These are phyloP conservation scores for Dactylellina sp. DNA, from an alignment of 2,329 filamentous ascomycete genomes.

Conservation along the genomic window DNA sequence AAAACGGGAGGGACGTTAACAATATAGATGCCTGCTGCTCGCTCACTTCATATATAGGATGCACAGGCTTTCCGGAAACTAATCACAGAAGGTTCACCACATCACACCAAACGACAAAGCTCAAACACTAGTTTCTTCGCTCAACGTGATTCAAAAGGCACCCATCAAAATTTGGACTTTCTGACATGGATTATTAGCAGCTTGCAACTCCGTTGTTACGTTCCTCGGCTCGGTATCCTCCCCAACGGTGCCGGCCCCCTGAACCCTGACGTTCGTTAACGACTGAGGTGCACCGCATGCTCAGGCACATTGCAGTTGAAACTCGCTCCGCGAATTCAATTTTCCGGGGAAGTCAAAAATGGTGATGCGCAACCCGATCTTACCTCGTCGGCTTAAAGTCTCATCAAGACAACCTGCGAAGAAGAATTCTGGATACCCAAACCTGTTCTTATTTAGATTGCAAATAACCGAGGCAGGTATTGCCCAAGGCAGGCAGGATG, in stretches of 20 bases:
- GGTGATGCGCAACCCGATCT: not conserved
- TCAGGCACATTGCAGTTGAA: slow-evolving; percentile 52
- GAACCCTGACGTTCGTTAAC: slow-evolving; percentile 31
- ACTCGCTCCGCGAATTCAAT: slow-evolving; percentile 43
- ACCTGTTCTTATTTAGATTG: too few species aligned
- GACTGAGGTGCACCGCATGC: slow-evolving; percentile 17
- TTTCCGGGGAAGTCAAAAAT: slow-evolving; percentile 34
- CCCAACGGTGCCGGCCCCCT: slow-evolving; percentile 26
- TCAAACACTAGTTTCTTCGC: slow-evolving; percentile 36
- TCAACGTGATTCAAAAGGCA: slow-evolving; percentile 16
- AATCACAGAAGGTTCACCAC: slow-evolving; percentile 16
- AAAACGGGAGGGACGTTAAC: not conserved
- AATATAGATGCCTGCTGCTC: not conserved
- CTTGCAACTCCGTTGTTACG: slow-evolving; percentile 16
- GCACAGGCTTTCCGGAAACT: slow-evolving; percentile 34
- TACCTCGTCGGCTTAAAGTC: not conserved
- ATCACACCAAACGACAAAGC: slow-evolving; percentile 30
- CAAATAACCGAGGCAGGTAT: too few species aligned
- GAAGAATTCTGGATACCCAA: too few species aligned
- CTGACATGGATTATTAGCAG: slow-evolving; percentile 16
- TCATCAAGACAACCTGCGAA: not conserved
- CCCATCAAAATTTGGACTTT: slow-evolving; percentile 17
- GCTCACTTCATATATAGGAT: slow-evolving; percentile 21
- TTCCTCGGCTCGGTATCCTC: slow-evolving; percentile 31
- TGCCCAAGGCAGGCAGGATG: too few species aligned